Evolutionary conservation across 1,284 basidiomycete genomes (phyloP).

Genomic region (Coriolopsis trogii): DNA sequence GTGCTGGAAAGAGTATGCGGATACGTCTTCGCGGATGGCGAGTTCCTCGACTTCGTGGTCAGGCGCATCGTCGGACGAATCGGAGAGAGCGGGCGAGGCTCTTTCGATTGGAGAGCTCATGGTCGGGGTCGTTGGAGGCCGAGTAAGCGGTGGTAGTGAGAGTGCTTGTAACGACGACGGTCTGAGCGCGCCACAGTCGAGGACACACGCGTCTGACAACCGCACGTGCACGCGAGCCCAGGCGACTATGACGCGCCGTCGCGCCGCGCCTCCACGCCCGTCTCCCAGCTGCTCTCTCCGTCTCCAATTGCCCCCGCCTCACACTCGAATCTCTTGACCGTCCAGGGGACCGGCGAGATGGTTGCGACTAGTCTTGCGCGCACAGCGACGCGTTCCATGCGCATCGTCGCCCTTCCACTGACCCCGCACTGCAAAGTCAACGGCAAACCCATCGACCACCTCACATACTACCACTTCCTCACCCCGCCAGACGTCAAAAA

Average conservation of each 20-base stretch:
- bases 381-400: slow-evolving; percentile 38
- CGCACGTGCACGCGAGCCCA: background rate
- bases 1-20: background rate
- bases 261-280: slow-evolving; percentile 12
- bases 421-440: slow-evolving; percentile 17
- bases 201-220: too few relatives aligned
- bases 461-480: slow-evolving; percentile 54
- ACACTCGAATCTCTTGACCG: background rate
- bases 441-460: slow-evolving; percentile 27
- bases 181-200: too few relatives aligned
- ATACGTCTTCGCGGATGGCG: background rate
- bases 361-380: slow-evolving; percentile 15
- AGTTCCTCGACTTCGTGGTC: background rate
- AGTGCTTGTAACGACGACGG: too few relatives aligned
- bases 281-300: background rate
- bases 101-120: background rate
- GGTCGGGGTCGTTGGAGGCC: too few relatives aligned
- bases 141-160: too few relatives aligned
- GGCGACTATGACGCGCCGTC: slow-evolving; percentile 19
- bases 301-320: background rate
- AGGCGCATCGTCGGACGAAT: background rate
- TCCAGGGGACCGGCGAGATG: slow-evolving; percentile 2
- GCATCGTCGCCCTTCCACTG: slow-evolving; percentile 52
- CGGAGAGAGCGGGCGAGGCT: background rate
- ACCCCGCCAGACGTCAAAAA: slow-evolving; percentile 30